Evolutionary conservation across 352 stramenopile species (phyloP).

Genomic region (Globisporangium abappressorium): DNA sequence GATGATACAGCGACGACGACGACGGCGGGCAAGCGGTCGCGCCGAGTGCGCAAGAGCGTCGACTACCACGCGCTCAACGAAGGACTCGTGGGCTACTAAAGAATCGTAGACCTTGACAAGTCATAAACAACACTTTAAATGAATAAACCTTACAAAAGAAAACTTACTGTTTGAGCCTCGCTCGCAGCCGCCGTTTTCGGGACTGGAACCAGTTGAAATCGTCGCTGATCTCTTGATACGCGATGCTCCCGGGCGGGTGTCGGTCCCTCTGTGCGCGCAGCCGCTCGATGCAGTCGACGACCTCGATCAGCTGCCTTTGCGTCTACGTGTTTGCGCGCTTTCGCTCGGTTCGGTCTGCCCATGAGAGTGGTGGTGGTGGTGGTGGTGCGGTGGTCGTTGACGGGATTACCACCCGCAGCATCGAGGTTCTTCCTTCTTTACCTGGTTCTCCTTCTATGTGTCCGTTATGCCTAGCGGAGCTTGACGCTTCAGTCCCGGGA

Average conservation of each 20-base stretch:
- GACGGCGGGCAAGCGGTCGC: slow-evolving; percentile 11
- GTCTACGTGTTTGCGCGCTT: not conserved
- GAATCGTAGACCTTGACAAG: not conserved
- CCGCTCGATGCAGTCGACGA: not conserved
- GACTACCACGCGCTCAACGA: slow-evolving; percentile 70
- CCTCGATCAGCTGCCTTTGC: not conserved
- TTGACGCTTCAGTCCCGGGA: no score
- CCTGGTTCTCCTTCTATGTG: not conserved
- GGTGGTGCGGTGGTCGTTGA: no score
- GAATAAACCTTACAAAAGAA: not conserved
- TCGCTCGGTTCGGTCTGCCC: not conserved
- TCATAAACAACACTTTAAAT: not conserved
- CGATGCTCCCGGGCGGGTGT: not conserved
- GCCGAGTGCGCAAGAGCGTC: slow-evolving; percentile 31
- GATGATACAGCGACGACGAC: not conserved
- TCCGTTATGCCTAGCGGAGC: no score
- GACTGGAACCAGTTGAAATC: not conserved
- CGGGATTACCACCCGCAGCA: no score
- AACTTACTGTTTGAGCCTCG: not conserved
- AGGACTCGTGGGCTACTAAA: slow-evolving; percentile 28
- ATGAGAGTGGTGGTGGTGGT: not conserved
- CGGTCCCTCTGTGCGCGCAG: not conserved
- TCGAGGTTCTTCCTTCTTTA: not conserved
- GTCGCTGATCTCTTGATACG: not conserved
- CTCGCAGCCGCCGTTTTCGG: not conserved